A percentile compares a stretch with the other conserved stretches of the same genome.
Evolutionary conservation across 163 green algal genomes (phyloP).

Genomic region (Scenedesmus sp.): DNA sequence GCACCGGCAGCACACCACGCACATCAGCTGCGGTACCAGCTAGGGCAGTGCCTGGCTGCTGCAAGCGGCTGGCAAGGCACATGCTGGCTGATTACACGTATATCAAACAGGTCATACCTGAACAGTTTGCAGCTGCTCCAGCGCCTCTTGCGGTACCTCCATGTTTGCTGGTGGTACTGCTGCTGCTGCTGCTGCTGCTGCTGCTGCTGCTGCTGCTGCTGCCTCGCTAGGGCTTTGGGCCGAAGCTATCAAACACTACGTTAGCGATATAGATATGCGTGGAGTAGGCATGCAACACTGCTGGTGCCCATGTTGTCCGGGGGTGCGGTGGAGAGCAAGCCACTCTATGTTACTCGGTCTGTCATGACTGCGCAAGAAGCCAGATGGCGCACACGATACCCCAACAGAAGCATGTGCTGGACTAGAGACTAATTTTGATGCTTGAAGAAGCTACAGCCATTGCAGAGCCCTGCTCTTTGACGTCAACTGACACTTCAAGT

Average conservation of each 20-base stretch:
- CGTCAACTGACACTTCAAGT: not conserved
- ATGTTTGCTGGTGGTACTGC: not conserved
- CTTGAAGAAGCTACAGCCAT: not conserved
- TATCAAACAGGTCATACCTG: not conserved
- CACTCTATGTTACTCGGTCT: not conserved
- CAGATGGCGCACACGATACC: not conserved
- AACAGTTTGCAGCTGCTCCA: constrained; percentile 8
- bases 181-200: not conserved
- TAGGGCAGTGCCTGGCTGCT: not conserved
- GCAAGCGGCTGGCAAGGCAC: not conserved
- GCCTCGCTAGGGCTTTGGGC: not conserved
- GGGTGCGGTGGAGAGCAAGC: not conserved
- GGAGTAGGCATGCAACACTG: not conserved
- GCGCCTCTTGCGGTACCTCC: constrained; percentile 43
- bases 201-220: not conserved
- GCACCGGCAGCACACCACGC: not conserved
- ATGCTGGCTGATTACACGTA: not conserved
- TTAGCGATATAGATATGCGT: not conserved
- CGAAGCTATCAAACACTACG: not conserved
- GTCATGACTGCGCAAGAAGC: constrained; percentile 12
- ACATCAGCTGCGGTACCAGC: not conserved
- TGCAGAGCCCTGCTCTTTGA: not conserved
- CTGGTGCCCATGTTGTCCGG: not conserved
- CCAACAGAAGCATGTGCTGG: not conserved
- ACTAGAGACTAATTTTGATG: not conserved